These are phyloP conservation scores for Rhynchospora tenuis DNA, from an alignment of 176 grass and related monocot genomes.

Conservation along the genomic window DNA sequence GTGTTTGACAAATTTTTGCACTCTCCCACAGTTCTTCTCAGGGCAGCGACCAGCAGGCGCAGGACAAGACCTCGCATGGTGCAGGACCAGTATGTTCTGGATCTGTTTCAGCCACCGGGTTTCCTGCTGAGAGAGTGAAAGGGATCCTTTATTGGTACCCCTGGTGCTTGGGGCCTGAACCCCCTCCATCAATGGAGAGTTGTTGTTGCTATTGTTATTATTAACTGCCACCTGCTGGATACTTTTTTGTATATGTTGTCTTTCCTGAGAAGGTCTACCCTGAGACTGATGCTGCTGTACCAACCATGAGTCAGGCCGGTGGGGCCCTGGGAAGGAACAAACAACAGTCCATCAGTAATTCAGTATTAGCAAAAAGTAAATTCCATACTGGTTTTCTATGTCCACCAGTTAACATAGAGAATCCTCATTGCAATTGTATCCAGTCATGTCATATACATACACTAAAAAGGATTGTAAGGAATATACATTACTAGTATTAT, in stretches of 20 bases:
- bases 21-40: constrained; percentile 57
- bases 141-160: constrained; percentile 7
- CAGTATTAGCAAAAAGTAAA: neutral
- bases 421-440: too few relatives aligned
- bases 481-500: too few relatives aligned
- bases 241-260: neutral
- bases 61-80: constrained; percentile 78
- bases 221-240: neutral
- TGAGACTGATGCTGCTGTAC: constrained; percentile 29
- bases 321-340: neutral
- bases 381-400: neutral
- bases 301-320: constrained; percentile 43
- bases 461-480: too few relatives aligned
- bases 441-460: too few relatives aligned
- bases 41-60: constrained; percentile 65
- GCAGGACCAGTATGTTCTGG: constrained; percentile 69
- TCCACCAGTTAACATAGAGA: too few relatives aligned
- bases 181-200: constrained; percentile 52
- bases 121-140: constrained; percentile 28
- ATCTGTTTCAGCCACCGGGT: constrained; percentile 54
- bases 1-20: constrained; percentile 78
- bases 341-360: too few relatives aligned
- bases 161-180: too few relatives aligned
- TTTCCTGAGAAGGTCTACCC: neutral
- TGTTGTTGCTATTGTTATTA: constrained; percentile 36